Conservation (phyloP, 257 asterid species). For the Primulina eburnea region DNA sequence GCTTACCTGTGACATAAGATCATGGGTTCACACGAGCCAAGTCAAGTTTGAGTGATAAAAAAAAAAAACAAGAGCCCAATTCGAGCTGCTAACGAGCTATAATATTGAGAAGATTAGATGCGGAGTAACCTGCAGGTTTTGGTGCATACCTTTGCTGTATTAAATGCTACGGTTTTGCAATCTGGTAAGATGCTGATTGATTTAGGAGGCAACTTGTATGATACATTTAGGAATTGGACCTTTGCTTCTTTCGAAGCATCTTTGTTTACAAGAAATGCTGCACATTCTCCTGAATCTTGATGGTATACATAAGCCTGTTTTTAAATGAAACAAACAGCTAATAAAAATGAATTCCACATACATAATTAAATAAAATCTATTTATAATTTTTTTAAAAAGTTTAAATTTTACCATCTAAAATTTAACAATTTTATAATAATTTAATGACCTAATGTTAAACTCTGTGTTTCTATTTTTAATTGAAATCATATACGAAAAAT, state of each 20-base stretch:
- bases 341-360: too few species aligned
- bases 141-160: slow-evolving; percentile 72
- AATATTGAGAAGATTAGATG: background rate
- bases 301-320: slow-evolving; percentile 58
- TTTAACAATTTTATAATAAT: too few species aligned
- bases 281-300: slow-evolving; percentile 55
- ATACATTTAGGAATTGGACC: slow-evolving; percentile 46
- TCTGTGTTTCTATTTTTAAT: too few species aligned
- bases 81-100: background rate
- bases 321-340: background rate
- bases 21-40: background rate
- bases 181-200: slow-evolving; percentile 92
- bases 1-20: slow-evolving; percentile 41
- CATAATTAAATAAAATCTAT: background rate
- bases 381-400: too few species aligned
- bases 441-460: too few species aligned
- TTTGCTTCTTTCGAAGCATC: slow-evolving; percentile 27
- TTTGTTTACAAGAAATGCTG: slow-evolving; percentile 75
- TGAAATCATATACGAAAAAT: too few species aligned
- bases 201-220: slow-evolving; percentile 50
- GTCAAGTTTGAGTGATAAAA: background rate
- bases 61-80: background rate
- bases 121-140: background rate
- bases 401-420: background rate
- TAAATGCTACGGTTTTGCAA: slow-evolving; percentile 63